Base-by-base conservation (phyloP, 176 grass and related monocot species). In the Carex kokanica region DNA sequence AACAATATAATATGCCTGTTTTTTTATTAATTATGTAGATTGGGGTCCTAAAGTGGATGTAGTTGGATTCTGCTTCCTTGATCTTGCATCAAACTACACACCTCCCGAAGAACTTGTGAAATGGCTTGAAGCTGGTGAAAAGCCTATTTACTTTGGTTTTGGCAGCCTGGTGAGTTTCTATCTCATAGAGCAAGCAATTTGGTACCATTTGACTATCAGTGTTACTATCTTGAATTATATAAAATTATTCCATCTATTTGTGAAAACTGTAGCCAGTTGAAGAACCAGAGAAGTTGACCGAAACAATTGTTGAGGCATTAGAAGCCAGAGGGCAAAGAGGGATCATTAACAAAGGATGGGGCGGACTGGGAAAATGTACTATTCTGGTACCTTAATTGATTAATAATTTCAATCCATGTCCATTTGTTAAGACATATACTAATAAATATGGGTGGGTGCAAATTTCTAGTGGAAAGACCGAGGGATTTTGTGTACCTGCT, bases 11-110 rank as follows among this genome's bases (percentile, higher is more conserved):
- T 57, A 78, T 16, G 32, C 45, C 78, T 40, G 9, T 8, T 61
- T 62, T 61, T 8, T 80, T 62, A 15, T 62, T 58, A 61, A 80
- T 61, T 62, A 12, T 80, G 82, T 88, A 95, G 95, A 98, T 60
- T 98, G 95, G 95, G 92, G 95, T 70, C 87, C 95, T 49, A 98
- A 90, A 89, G 94, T 98, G 79, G 92, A 98, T 66, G 92, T 98
- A 77, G 95, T 93, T 90, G 95, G 95, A 67, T 98, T 98, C 90
- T 95, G 92, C 84, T 98, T 95, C 70, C 92, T 98, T 81, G 95
- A 98, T 83, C 92, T 95, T 78, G 95, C 95, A 60, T 95, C 90
- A 41, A 94, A 98, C 80, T 98, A 95, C 63, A 93, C 83, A 79
- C 92, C 92, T 60, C 92, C 92, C 60, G 86, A 91, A 83, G 15